Evolutionary conservation across 768 basidiomycete species (phyloP), one percentile per base, ranked within the genome.

Genomic region (Kwoniella shandongensis): DNA sequence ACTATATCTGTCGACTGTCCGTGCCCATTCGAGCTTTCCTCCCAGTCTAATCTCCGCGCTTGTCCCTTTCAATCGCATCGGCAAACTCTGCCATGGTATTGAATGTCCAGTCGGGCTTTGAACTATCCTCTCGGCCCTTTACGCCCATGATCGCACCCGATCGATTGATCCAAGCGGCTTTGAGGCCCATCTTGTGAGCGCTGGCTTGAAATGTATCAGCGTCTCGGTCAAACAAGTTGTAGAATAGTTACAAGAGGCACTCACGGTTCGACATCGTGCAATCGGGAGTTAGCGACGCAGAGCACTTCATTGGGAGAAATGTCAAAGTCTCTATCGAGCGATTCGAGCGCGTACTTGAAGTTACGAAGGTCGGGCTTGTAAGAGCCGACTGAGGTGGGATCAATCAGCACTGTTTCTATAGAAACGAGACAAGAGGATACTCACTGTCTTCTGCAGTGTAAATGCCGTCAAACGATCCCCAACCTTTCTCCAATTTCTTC

Each of bases 331-430:
- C 56, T 35, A 7, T 55, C 32, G 15, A 67, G 25, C 17, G 41
- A 12, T 30, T 64, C 47, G 18, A 67, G 51, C 23, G 57, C 62
- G 42, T 67, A 58, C 3, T 62, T 32, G 41, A 67, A 67, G 51
- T 64, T 67, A 1, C 66, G 25, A 18, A 61, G 38, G 35, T 63
- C 62, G n/a, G 66, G 66, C 39, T 67, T 67, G 46, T 67, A 64
- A 4, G 47, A 48, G 25, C 62, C 66, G 39, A 67, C 66, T 67
- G 40, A 12, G 22, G 36, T n/a, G 15, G 4, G 12, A 26, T 13
- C 5, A 4, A 51, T 45, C 18, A 46, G 29, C 32, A 32, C 52
- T 54, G 52, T 39, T n/a, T 22, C 18, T 42, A 7, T 13, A 27
- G 29, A 39, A n/a, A 40, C n/a, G 1, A 48, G 4, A 7, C 12